Conservation (phyloP, 2,329 filamentous ascomycete genomes). For the Colletotrichum lindemuthianum region DNA sequence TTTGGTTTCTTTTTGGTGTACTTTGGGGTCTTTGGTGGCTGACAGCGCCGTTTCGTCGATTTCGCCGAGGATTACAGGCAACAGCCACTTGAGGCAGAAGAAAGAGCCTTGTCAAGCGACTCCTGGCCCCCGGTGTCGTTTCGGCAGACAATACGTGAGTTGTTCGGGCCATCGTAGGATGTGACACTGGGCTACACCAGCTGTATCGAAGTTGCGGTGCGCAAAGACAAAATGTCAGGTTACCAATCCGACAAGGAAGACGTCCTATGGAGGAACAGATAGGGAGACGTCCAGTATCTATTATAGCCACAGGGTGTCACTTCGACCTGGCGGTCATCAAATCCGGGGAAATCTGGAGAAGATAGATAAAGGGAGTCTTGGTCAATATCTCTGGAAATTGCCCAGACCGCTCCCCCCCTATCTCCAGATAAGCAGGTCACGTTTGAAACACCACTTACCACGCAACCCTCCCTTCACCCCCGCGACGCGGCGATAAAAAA, state of each 20-base stretch:
- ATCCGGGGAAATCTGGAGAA: conserved; percentile 17
- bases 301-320: not conserved
- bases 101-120: not conserved
- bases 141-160: too few relatives aligned
- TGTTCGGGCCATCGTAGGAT: too few relatives aligned
- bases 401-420: conserved; percentile 17
- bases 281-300: not conserved
- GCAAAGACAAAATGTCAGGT: not conserved
- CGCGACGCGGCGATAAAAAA: conserved; percentile 14
- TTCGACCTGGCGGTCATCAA: not conserved
- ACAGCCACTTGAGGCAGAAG: not conserved
- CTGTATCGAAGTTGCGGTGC: not conserved
- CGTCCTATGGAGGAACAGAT: not conserved
- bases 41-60: too few relatives aligned
- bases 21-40: too few relatives aligned
- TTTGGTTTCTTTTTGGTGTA: too few relatives aligned
- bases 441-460: conserved; percentile 1
- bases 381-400: not conserved
- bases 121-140: too few relatives aligned
- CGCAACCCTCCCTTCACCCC: too few relatives aligned
- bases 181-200: not conserved
- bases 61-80: too few relatives aligned
- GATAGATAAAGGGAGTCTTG: conserved; percentile 4
- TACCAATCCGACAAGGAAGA: not conserved
- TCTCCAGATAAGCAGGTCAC: conserved; percentile 25